Base-by-base conservation (phyloP, 2,329 filamentous ascomycete species). In the Delphinella strobiligena region DNA sequence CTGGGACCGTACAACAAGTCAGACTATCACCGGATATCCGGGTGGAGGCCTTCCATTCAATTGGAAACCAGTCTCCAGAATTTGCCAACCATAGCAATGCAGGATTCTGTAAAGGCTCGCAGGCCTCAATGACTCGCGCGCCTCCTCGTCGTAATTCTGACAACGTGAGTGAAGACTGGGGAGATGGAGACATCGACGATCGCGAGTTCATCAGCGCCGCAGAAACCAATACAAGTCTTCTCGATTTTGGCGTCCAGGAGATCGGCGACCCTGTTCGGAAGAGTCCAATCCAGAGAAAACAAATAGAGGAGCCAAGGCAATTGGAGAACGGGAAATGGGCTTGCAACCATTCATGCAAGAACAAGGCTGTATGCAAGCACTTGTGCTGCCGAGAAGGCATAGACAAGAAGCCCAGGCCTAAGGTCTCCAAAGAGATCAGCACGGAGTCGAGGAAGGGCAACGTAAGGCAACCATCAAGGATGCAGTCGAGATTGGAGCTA, bases 251-350 rank as follows among this genome's bases (percentile, higher is more conserved):
- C 12, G 22, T 7, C 7, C 7, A 7, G 22, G 22, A 12, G 12
- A 7, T 7, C 22, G 22, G 12, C 12, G 22, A 12, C 12, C 7
- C 22, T 7, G 22, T 32, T 34, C 45, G 42, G 17, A 52, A 57
- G 39, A 50, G 59, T 4, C 63, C 63, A 0, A 74, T 71, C 45
- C 57, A 64, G 53, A 63, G n/a, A 43, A 49, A 27, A 27, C 22
- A 7, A 27, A 7, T 27, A 12, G 22, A 27, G 22, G 22, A 27
- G 22, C 7, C 12, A 27, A 27, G 22, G 7, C 69, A 68, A 48
- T 68, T 87, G 45, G 58, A 66, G 0, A 88, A 83, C 51, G 82
- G 82, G 0, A 82, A 71, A 51, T 88, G 79, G 75, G 69, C 71
- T 27, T 89, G 83, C 59, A 80, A 80, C 42, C 83, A 89, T 52